These are phyloP conservation scores for Epichloe amarillans DNA, from an alignment of 2,329 filamentous ascomycete genomes.

Conservation along the genomic window DNA sequence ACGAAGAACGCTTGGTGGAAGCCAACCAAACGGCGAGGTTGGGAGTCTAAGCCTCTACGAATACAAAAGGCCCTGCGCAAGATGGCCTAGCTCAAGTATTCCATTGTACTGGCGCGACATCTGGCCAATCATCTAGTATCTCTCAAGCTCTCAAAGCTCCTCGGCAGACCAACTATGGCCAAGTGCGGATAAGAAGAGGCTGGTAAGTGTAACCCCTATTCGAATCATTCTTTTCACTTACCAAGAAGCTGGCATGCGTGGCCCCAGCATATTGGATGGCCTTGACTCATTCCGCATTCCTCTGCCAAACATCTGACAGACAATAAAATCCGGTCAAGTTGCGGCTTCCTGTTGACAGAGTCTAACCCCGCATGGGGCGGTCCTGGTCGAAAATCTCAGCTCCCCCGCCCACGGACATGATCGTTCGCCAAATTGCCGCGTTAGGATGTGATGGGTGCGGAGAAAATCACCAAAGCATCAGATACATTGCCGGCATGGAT, in stretches of 20 bases:
- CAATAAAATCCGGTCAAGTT: too few species aligned
- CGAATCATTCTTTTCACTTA: not conserved
- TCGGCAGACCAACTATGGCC: not conserved
- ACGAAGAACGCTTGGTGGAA: conserved; percentile 1
- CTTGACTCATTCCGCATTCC: too few species aligned
- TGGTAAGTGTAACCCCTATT: not conserved
- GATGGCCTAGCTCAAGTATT: not conserved
- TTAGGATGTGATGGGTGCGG: not conserved
- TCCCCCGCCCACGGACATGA: not conserved
- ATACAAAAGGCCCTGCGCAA: not conserved
- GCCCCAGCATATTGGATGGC: too few species aligned
- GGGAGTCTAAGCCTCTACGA: not conserved
- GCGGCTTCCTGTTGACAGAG: too few species aligned
- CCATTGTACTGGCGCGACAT: not conserved
- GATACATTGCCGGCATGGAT: too few species aligned
- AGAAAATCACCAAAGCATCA: not conserved
- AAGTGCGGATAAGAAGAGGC: not conserved
- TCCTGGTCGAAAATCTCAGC: not conserved
- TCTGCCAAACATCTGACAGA: too few species aligned
- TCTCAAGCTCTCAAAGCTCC: not conserved
- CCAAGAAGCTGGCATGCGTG: not conserved
- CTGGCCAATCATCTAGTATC: not conserved
- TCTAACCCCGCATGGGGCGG: too few species aligned
- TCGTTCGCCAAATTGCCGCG: too few species aligned
- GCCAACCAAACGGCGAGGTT: not conserved